phyloP scores from a whole-genome alignment of 352 stramenopile species.

The Globisporangium sylvaticum region DNA sequence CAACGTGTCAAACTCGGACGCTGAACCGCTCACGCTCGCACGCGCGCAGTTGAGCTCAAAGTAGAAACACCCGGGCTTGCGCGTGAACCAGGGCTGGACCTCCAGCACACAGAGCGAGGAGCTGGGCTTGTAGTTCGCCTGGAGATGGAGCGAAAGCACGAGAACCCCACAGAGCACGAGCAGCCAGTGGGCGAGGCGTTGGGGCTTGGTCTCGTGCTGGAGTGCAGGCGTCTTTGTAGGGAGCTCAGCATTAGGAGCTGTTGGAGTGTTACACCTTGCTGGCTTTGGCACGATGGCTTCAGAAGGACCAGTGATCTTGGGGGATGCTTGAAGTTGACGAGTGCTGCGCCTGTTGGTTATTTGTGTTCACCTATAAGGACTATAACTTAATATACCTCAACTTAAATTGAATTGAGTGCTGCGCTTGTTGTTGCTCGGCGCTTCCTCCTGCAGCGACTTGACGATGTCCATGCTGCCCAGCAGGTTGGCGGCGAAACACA shows the following conservation, averaged over 20 bases:
- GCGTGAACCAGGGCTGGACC: slow-evolving; percentile 27
- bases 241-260: background rate
- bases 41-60: slow-evolving; percentile 24
- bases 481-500: slow-evolving; percentile 35
- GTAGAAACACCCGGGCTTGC: slow-evolving; percentile 23
- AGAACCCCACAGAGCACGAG: slow-evolving; percentile 16
- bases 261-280: background rate
- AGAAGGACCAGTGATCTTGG: background rate
- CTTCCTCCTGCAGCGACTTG: slow-evolving; percentile 23
- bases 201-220: background rate
- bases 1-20: slow-evolving; percentile 13
- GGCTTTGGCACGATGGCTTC: background rate
- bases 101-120: slow-evolving; percentile 23
- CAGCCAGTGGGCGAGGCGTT: background rate
- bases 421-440: background rate
- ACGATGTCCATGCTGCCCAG: slow-evolving; percentile 29
- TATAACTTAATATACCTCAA: too few relatives aligned
- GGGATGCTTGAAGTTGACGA: background rate
- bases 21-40: slow-evolving; percentile 6
- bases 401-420: too few relatives aligned
- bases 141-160: slow-evolving; percentile 20
- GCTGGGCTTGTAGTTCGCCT: slow-evolving; percentile 1
- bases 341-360: background rate
- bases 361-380: too few relatives aligned
- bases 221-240: background rate